These are phyloP conservation scores for Patellifolia procumbens DNA, from an alignment of 179 eudicot genomes.

Conservation along the genomic window DNA sequence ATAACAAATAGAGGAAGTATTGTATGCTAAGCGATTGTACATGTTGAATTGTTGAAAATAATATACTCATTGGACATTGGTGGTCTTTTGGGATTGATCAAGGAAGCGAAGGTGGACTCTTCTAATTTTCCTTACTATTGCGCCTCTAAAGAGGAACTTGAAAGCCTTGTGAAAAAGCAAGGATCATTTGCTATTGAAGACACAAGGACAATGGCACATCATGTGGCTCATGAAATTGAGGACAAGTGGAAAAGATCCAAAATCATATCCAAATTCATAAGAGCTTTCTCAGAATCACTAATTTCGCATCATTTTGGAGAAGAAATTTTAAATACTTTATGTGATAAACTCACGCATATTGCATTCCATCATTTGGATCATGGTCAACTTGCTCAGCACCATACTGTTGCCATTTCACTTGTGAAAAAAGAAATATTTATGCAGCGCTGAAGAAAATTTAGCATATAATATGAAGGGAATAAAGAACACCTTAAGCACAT, in stretches of 20 bases:
- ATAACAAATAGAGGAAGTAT: too few relatives aligned
- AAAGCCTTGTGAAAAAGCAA: slow-evolving; percentile 19
- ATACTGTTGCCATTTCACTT: too few relatives aligned
- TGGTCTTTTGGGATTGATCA: slow-evolving; percentile 35
- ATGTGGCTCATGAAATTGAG: slow-evolving; percentile 22
- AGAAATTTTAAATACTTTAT: background rate
- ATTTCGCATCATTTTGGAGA: slow-evolving; percentile 28
- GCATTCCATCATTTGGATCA: background rate
- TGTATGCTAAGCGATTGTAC: too few relatives aligned
- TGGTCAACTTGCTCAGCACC: slow-evolving; percentile 7
- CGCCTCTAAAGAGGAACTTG: slow-evolving; percentile 24
- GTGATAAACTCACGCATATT: background rate
- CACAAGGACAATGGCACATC: slow-evolving; percentile 6
- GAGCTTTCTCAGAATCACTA: slow-evolving; percentile 26
- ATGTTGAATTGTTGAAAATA: too few relatives aligned
- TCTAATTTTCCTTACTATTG: slow-evolving; percentile 24
- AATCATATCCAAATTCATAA: slow-evolving; percentile 16
- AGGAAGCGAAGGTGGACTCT: slow-evolving; percentile 28
- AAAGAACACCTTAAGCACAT: too few relatives aligned
- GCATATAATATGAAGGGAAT: too few relatives aligned
- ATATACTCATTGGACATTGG: too few relatives aligned
- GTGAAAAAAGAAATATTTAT: background rate
- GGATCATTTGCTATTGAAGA: slow-evolving; percentile 32
- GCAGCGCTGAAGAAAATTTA: too few relatives aligned
- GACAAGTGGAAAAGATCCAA: too few relatives aligned